Evolutionary conservation across 2,329 filamentous ascomycete species (phyloP).

Genomic region (Emmonsiellopsis sp.): DNA sequence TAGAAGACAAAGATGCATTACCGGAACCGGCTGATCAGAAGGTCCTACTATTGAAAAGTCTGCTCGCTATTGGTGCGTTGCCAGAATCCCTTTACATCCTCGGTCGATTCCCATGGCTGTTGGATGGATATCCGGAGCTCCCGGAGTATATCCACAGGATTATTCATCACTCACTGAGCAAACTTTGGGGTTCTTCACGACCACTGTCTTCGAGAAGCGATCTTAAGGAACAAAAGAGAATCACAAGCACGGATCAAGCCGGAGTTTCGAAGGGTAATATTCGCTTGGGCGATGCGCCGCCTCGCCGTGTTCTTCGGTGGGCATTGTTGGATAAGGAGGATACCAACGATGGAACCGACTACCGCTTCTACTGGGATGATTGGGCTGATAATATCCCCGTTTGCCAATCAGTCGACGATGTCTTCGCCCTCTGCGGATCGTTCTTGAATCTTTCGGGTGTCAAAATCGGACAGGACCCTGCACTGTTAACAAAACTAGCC

Average conservation of each 20-base stretch:
- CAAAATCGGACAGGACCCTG: conserved; percentile 76
- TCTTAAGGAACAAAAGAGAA: conserved; percentile 42
- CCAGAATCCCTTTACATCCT: conserved; percentile 90
- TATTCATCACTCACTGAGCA: conserved; percentile 68
- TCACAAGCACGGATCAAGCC: conserved; percentile 53
- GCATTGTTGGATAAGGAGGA: conserved; percentile 71
- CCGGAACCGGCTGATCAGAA: conserved; percentile 83
- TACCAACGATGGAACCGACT: conserved; percentile 63
- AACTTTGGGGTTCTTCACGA: conserved; percentile 53
- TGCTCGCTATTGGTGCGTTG: conserved; percentile 83
- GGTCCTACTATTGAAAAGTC: conserved; percentile 68
- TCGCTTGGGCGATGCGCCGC: conserved; percentile 49
- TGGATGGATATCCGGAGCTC: conserved; percentile 74
- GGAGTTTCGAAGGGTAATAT: conserved; percentile 61
- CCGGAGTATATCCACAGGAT: conserved; percentile 77
- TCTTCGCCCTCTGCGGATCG: conserved; percentile 77
- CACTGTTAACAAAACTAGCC: conserved; percentile 71
- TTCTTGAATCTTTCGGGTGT: conserved; percentile 79
- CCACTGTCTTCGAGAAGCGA: conserved; percentile 36
- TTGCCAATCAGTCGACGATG: conserved; percentile 82
- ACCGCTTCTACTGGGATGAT: conserved; percentile 94
- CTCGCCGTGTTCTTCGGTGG: conserved; percentile 70
- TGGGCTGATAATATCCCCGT: conserved; percentile 90
- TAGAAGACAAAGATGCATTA: conserved; percentile 41
- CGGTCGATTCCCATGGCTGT: conserved; percentile 85